Base-by-base conservation (phyloP, 306 rosid species). In the Fagus crenata region DNA sequence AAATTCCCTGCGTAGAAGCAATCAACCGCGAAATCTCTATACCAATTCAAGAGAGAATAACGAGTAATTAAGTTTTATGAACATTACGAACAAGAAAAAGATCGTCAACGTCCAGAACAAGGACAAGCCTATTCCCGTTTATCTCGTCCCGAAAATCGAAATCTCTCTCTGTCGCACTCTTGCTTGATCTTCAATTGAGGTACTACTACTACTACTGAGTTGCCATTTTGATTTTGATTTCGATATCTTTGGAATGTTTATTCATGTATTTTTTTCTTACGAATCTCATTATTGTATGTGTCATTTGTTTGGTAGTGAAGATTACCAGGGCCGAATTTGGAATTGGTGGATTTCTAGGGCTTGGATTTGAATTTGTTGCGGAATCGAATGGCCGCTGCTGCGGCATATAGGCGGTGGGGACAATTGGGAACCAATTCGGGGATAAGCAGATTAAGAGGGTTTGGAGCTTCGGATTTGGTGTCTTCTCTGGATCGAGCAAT, bases 351-450 rank as follows among this genome's bases (percentile, higher is more conserved):
- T 46, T 56, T 71, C 78, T 67, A 7, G 80, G 68, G 69, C 6
- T 73, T 43, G 64, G 28, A 40, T 17, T 33, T 7, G 65, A 72
- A 70, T 41, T 84, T 75, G 75, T 73, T 67, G 7, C 72, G 70
- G 85, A 83, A 67, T 81, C 80, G 69, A 81, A 93, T 93, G 98
- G 95, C 93, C 87, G 87, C 87, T 8, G 87, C 77, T 12, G 88
- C 86, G 87, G 93, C 91, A 37, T 85, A 81, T 82, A 88, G 73
- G 84, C 88, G 95, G 51, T 72, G 85, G 49, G 85, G 81, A 69
- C 88, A 49, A 54, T 72, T 86, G 31, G 81, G 87, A 36, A 68
- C 73, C 46, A 67, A 59, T 77, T 85, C 84, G 13, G 81, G 79
- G 73, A 79, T 84, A 60, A 60, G 78, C 51, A 78, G 88, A 69